Base-by-base conservation (phyloP, 2,329 filamentous ascomycete genomes). In the Chalara sp. region DNA sequence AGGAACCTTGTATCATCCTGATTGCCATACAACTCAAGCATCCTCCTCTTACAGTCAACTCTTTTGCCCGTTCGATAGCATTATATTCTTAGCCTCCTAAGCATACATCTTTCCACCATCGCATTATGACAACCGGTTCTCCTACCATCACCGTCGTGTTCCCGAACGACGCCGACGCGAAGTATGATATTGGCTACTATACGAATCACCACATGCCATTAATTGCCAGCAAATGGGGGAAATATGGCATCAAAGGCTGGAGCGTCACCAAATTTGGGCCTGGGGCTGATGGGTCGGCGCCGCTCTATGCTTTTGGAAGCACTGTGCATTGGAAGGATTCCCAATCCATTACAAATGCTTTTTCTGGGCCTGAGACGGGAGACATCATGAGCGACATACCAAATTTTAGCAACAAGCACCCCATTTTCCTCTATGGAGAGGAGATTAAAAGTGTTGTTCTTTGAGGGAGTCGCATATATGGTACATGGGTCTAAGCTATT, bases 161-260 rank as follows among this genome's bases (percentile, higher is more conserved):
- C 60, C 71, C 73, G 4, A 61, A 64, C 45, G 68, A 63, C n/a
- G 58, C 62, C 37, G 65, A 63, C 53, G 51, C 59, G n/a, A 69
- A 56, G 8, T 78, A 77, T 65, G 63, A 78, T 64, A 63, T 74
- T 56, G 66, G 73, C 33, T 78, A 77, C 68, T 78, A 76, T 59
- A 58, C 75, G 37, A 49, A 58, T 3, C 68, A 55, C 21, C 74
- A 78, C 65, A 73, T 78, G 69, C 67, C 70, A 1, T 61, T 77
- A 3, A 70, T 70, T 12, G 53, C 60, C 31, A 63, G 68, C 45
- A 53, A 57, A 30, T 76, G 73, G 73, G 54, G 49, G 1, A 52
- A 59, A 1, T 57, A 64, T 46, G 75, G 75, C 40, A 61, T 77
- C 4, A 66, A 66, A 60, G 56, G 55, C 51, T 70, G 65, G 66